Percentiles rank a stretch among this genome's conserved stretches.
phyloP scores from a whole-genome alignment of 768 basidiomycete genomes.

The Auricularia auricula-judae region DNA sequence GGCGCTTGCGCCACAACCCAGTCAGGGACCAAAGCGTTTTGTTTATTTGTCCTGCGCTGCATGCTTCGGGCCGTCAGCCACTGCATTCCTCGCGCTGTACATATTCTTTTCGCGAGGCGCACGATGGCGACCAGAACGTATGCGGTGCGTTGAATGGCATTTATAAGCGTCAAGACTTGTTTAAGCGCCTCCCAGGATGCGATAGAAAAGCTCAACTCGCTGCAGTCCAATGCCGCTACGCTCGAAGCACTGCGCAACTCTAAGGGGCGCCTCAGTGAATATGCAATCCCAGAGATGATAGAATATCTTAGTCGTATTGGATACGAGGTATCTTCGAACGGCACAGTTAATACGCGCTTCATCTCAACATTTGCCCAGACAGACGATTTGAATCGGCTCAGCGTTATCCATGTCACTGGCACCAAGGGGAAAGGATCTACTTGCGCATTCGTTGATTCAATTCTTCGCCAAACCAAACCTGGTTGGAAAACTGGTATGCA shows the following conservation, averaged over 20 bases:
- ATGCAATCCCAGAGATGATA: constrained; percentile 79
- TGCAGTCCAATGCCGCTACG: constrained; percentile 90
- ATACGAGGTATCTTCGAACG: constrained; percentile 49
- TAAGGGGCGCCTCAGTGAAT: constrained; percentile 43
- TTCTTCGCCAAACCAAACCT: constrained; percentile 65
- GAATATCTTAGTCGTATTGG: constrained; percentile 84
- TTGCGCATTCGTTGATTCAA: constrained; percentile 82
- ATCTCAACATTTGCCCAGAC: constrained; percentile 36
- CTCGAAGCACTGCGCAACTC: constrained; percentile 73
- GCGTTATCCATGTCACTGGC: constrained; percentile 93
- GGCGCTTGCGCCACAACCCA: constrained; percentile 8
- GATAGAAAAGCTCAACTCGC: constrained; percentile 57
- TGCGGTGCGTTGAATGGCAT: constrained; percentile 11
- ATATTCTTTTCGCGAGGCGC: constrained; percentile 10
- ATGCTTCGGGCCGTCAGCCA: background rate
- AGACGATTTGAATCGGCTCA: constrained; percentile 72
- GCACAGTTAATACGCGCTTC: background rate
- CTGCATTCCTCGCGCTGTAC: background rate
- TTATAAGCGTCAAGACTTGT: background rate
- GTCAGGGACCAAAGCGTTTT: constrained; percentile 3
- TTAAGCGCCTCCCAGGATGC: constrained; percentile 35
- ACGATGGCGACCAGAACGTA: constrained; percentile 59
- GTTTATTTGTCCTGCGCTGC: background rate
- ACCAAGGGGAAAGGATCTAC: constrained; percentile 99
- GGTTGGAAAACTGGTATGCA: constrained; percentile 70